These are phyloP conservation scores for Glycine soja DNA, from an alignment of 306 rosid genomes.

Conservation along the genomic window DNA sequence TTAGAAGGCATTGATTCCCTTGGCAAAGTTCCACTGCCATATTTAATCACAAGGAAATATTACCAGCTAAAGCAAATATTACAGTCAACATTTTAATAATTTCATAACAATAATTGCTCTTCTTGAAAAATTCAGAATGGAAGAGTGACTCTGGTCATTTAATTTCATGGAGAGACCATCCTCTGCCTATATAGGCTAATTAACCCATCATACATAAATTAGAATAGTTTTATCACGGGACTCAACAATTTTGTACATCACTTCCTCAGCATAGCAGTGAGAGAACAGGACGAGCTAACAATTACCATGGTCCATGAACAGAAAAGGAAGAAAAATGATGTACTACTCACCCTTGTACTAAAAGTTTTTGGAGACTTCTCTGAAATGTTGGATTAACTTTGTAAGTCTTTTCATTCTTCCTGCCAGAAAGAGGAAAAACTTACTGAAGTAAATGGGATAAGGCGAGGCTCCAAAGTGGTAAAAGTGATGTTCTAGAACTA, in stretches of 20 bases:
- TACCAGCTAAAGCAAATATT: constrained; percentile 42
- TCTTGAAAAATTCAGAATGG: constrained; percentile 32
- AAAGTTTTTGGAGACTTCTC: constrained; percentile 83
- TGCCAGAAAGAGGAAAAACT: constrained; percentile 47
- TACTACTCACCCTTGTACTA: constrained; percentile 74
- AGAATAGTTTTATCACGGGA: not conserved
- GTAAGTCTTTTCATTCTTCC: constrained; percentile 86
- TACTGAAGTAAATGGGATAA: constrained; percentile 19
- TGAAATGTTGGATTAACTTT: constrained; percentile 78
- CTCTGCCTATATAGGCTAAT: not conserved
- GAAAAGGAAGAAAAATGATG: constrained; percentile 15
- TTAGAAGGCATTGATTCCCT: constrained; percentile 93
- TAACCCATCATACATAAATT: constrained; percentile 17
- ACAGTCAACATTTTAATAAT: constrained; percentile 33
- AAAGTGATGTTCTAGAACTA: constrained; percentile 9
- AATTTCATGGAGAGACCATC: constrained; percentile 41
- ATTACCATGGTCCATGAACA: not conserved
- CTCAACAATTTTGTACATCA: no score
- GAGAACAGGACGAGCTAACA: no score
- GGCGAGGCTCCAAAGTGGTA: constrained; percentile 15
- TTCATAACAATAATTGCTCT: not conserved
- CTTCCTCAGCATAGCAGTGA: not conserved
- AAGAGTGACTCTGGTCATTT: constrained; percentile 38
- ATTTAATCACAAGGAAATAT: constrained; percentile 50
- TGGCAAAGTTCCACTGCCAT: constrained; percentile 88